Evolutionary conservation across 1,139 yeast species (phyloP).

Genomic region (Scheffersomyces quercinus): DNA sequence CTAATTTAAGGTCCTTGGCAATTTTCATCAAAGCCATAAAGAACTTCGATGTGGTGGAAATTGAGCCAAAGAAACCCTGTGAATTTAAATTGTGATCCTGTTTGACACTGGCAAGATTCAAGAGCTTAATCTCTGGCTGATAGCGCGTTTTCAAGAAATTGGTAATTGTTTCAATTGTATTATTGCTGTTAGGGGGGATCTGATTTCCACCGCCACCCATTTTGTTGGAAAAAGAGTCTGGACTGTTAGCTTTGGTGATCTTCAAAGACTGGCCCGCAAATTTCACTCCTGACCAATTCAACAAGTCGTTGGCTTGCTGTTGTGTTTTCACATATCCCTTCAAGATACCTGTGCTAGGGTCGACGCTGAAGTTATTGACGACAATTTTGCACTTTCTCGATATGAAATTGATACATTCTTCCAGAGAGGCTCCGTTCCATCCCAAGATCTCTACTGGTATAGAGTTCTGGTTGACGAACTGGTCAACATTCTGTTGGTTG

Average conservation of each 20-base stretch:
- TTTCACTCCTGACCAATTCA: constrained; percentile 69
- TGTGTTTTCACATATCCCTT: constrained; percentile 58
- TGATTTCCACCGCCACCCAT: constrained; percentile 10
- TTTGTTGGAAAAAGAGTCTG: constrained; percentile 18
- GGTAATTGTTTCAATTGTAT: constrained; percentile 63
- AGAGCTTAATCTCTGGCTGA: constrained; percentile 60
- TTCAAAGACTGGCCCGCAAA: constrained; percentile 76
- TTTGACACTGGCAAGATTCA: constrained; percentile 69
- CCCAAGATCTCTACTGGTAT: constrained; percentile 65
- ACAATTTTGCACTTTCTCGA: constrained; percentile 64
- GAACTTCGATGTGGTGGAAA: constrained; percentile 69
- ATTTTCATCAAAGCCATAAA: constrained; percentile 90
- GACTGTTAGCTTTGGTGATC: constrained; percentile 44
- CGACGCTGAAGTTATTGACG: constrained; percentile 49
- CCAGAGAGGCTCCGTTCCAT: constrained; percentile 79
- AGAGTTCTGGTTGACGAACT: constrained; percentile 33
- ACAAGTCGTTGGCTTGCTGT: constrained; percentile 59
- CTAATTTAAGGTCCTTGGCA: constrained; percentile 55
- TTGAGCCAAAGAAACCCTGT: constrained; percentile 65
- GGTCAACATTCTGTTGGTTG: constrained; percentile 30
- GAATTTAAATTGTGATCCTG: constrained; percentile 62
- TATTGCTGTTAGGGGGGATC: constrained; percentile 13
- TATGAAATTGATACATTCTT: constrained; percentile 68
- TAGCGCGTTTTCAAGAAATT: constrained; percentile 67
- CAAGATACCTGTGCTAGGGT: constrained; percentile 45